Conservation (phyloP, 2,329 filamentous ascomycete genomes). For the Sphaerulina musiva region DNA sequence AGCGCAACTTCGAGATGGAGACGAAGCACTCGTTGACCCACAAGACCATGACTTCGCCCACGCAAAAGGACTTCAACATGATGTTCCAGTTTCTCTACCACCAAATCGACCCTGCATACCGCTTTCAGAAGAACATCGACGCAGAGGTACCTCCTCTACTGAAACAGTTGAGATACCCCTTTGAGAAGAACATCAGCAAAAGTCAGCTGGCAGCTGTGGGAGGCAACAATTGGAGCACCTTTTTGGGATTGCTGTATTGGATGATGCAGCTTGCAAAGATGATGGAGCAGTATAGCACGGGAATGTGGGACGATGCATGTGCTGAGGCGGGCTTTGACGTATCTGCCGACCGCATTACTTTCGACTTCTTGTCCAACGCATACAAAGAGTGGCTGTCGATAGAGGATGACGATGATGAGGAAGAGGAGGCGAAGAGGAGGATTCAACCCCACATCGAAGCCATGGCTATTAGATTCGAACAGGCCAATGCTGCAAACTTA, state of each 20-base stretch:
- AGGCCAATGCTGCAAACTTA: conserved; percentile 74
- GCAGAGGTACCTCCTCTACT: conserved; percentile 88
- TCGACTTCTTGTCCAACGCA: conserved; percentile 80
- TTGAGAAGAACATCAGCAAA: conserved; percentile 91
- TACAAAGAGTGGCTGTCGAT: conserved; percentile 93
- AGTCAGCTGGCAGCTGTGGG: conserved; percentile 92
- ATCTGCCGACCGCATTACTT: conserved; percentile 84
- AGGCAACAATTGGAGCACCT: conserved; percentile 94
- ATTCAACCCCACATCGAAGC: conserved; percentile 76
- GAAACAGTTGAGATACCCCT: conserved; percentile 90
- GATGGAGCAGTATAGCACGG: conserved; percentile 72
- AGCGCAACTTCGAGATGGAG: conserved; percentile 95
- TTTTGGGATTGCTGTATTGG: conserved; percentile 91
- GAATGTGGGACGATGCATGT: conserved; percentile 85
- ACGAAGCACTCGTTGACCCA: conserved; percentile 91
- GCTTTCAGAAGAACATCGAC: conserved; percentile 90
- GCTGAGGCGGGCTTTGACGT: conserved; percentile 83
- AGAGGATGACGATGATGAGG: conserved; percentile 66
- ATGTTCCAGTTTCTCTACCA: conserved; percentile 99
- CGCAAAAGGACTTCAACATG: conserved; percentile 94
- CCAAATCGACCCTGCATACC: conserved; percentile 87
- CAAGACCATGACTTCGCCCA: conserved; percentile 87
- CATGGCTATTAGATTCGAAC: conserved; percentile 85
- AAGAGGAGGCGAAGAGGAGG: conserved; percentile 72
- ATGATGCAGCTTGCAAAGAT: conserved; percentile 97